Evolutionary conservation across 108 stramenopile species (phyloP).

Genomic region (Phaeodactylum tricornutum): DNA sequence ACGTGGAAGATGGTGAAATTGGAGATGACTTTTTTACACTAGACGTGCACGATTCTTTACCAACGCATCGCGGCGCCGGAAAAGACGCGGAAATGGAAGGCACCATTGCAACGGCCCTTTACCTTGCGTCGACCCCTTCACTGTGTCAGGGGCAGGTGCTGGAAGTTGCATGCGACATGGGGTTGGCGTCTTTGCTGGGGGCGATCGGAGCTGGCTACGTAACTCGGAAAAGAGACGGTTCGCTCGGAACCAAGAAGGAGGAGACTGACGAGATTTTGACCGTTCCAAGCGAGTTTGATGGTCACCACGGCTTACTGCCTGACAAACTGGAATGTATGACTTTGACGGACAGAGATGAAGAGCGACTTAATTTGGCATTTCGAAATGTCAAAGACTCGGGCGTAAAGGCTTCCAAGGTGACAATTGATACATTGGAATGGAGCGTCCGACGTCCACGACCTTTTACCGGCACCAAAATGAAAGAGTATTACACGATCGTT

Average conservation of each 20-base stretch:
- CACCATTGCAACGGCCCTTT: conserved; percentile 20
- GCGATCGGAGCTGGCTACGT: conserved; percentile 23
- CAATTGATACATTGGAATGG: conserved; percentile 23
- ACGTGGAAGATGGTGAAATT: conserved; percentile 22
- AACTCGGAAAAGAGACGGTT: neutral
- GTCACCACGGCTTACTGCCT: no score
- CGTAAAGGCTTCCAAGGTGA: conserved; percentile 6
- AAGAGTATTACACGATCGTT: conserved; percentile 20
- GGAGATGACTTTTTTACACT: conserved; percentile 21
- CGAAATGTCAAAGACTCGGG: conserved; percentile 9
- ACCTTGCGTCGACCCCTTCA: conserved; percentile 28
- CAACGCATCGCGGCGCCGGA: conserved; percentile 14
- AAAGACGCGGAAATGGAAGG: conserved; percentile 9
- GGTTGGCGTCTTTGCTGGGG: conserved; percentile 16
- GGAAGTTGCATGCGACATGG: conserved; percentile 20
- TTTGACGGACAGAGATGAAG: conserved; percentile 17
- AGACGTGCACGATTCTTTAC: conserved; percentile 1
- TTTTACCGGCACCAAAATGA: conserved; percentile 3
- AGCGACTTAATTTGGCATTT: conserved; percentile 3
- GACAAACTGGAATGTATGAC: conserved; percentile 15
- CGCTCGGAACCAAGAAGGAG: neutral
- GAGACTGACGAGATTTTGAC: conserved; percentile 12
- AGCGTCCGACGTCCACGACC: neutral
- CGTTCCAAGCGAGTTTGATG: neutral
- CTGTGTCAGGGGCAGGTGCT: conserved; percentile 24